Evolutionary conservation across 768 basidiomycete genomes (phyloP), one percentile per base, ranked within the genome.

Genomic region (Myochromella boudieri): DNA sequence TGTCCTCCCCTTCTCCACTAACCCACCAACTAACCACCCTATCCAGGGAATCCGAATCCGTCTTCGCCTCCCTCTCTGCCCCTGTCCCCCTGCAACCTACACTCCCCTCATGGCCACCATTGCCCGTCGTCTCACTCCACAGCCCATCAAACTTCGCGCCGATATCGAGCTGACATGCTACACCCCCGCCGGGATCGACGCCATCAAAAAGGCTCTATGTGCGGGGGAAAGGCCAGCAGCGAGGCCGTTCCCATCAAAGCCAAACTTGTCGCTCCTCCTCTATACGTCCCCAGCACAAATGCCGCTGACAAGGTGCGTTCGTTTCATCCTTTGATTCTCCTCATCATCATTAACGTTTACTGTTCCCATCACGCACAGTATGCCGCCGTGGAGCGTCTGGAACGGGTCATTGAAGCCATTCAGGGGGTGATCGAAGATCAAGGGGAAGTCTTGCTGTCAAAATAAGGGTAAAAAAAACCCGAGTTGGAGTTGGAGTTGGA

Each of bases 131-230:
- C 76, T 98, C 29, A 99, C 95, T 0, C 97, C 95, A 1, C 97
- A 99, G 66, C 94, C 95, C 4, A 95, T 99, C 76, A 99, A 97
- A 72, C 81, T 99, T 31, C 91, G 97, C 57, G 94, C 97, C 3
- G 95, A 99, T 68, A 90, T 99, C 59, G 94, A 98, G 69, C 71
- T 99, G 37, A 97, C 94, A 31, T 98, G 95, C 68, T 99, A 95
- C 66, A 87, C 87, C 1, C 94, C 93, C 26, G 82, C 90, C 5
- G 95, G 97, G 7, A 97, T 99, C 64, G 92, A 97, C 58, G 94
- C 95, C 4, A 97, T 99, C 69, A 92, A 92, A 69, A 85, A 84
- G 42, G 95, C 97, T 0, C 76, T 98, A 27, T 78, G 80, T 33
- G 90, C 89, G 3, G 95, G 95, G 24, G 97, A 97, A 82, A 77